Conservation (phyloP, 2,329 filamentous ascomycete species). For the Alternaria alternata region DNA sequence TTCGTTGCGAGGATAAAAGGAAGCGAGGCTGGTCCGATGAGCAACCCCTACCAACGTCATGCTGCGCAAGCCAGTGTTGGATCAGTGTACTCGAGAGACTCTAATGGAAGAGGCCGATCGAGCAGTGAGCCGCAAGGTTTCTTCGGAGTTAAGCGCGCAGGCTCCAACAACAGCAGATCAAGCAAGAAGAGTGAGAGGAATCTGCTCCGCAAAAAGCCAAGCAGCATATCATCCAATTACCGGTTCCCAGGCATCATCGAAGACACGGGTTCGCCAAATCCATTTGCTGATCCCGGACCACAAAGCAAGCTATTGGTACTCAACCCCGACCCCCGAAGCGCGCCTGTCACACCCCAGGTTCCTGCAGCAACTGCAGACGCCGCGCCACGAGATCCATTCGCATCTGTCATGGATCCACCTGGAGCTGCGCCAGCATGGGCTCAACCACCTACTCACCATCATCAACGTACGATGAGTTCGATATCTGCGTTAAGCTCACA, state of each 20-base stretch:
- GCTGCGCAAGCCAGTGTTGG: slow-evolving; percentile 41
- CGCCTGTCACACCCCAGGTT: slow-evolving; percentile 36
- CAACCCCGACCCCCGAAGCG: slow-evolving; percentile 36
- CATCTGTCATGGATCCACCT: slow-evolving; percentile 39
- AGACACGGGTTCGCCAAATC: slow-evolving; percentile 36
- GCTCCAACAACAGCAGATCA: slow-evolving; percentile 42
- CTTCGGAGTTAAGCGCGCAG: slow-evolving; percentile 31
- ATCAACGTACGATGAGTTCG: slow-evolving; percentile 42
- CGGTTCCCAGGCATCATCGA: slow-evolving; percentile 42
- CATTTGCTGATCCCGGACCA: slow-evolving; percentile 40
- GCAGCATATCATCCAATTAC: slow-evolving; percentile 37
- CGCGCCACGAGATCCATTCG: slow-evolving; percentile 39
- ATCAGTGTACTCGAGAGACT: slow-evolving; percentile 43
- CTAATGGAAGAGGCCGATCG: slow-evolving; percentile 35
- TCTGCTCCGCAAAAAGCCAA: slow-evolving; percentile 40
- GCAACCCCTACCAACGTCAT: slow-evolving; percentile 42
- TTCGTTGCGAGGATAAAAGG: slow-evolving; percentile 41
- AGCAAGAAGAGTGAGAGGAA: slow-evolving; percentile 44
- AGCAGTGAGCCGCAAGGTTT: slow-evolving; percentile 41
- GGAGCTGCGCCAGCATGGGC: slow-evolving; percentile 39
- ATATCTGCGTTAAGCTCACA: slow-evolving; percentile 43
- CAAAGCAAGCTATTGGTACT: slow-evolving; percentile 30
- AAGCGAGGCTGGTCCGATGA: slow-evolving; percentile 34
- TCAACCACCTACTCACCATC: slow-evolving; percentile 24
- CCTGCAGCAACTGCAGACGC: slow-evolving; percentile 33